These are phyloP conservation scores for Plasmodium cynomolgi DNA, from an alignment of 169 alveolate species.

Conservation along the genomic window DNA sequence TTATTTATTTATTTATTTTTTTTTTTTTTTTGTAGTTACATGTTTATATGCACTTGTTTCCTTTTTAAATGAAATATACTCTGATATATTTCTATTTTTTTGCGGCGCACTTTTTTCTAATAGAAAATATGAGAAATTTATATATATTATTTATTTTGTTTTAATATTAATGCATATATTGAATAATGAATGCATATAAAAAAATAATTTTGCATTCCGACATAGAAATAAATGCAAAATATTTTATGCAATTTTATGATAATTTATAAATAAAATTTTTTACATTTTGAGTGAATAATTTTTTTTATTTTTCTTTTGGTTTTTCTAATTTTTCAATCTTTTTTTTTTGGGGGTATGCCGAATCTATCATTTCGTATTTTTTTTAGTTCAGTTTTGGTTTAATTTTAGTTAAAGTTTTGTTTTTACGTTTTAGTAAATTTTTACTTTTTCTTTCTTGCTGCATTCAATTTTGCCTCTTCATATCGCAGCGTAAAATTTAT, in stretches of 20 bases:
- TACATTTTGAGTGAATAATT: not conserved
- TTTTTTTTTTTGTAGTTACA: not conserved
- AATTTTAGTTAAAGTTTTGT: not conserved
- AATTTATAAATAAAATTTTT: no score
- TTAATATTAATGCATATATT: not conserved
- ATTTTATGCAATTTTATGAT: no score
- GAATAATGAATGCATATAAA: not conserved
- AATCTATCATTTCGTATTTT: not conserved
- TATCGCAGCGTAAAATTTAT: not conserved
- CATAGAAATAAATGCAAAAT: not conserved
- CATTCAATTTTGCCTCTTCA: not conserved
- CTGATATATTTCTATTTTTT: not conserved
- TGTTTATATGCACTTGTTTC: not conserved
- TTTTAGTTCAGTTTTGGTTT: not conserved
- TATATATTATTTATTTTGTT: not conserved
- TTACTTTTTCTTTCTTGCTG: not conserved
- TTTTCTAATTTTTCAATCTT: not conserved
- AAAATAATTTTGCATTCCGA: not conserved
- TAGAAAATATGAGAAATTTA: not conserved
- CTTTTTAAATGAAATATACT: not conserved
- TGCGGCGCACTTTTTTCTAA: not conserved
- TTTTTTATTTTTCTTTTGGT: not conserved
- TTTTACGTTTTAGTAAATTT: no score
- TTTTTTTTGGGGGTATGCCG: not conserved
- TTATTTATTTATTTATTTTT: not conserved